Evolutionary conservation across 2,329 filamentous ascomycete species (phyloP), one percentile per base, ranked within the genome.

Genomic region (Fulvia fulva): DNA sequence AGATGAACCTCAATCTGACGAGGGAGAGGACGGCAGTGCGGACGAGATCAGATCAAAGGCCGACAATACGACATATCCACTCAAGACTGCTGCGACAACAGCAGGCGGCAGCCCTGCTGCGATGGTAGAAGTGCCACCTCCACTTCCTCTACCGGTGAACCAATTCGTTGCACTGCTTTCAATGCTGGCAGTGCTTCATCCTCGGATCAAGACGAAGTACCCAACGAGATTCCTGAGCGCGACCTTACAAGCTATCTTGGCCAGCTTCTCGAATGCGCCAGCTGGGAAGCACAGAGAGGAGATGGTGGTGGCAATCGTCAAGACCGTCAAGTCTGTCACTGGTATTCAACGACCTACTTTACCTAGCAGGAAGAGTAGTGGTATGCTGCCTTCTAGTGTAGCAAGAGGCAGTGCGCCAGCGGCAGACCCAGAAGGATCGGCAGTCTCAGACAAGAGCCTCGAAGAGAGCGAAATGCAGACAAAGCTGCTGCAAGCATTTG

Each of bases 171-270:
- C 83, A 5, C 77, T 93, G 2, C 79, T 91, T 30, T 84, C 84
- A 49, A 85, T 92, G 78, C 80, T 94, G 12, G 81, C 84, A 30
- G 87, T 89, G 57, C 76, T 93, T 12, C 89, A 92, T 72, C 82
- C 81, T 55, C 81, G 90, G 59, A 86, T 94, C 70, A 86, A 87
- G 74, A 90, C 90, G 5, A 89, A 88, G 71, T 86, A 85, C 61
- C 89, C 90, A 1, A 91, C 88, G 50, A 83, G 88, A 32, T 94
- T 93, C 73, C 79, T 94, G 21, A 89, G 88, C 53, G 86, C 86
- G 0, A 88, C 87, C n/a, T 77, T 94, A 16, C 85, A 88, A 62
- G 87, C 88, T 25, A 84, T 92, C 50, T 80, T 87, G 55, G 78
- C 82, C 56, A 83, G 84, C 46, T 92, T 89, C 79, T 69, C 83